phyloP scores from a whole-genome alignment of 140 eudicot species.

The Ambrosia hybrid region DNA sequence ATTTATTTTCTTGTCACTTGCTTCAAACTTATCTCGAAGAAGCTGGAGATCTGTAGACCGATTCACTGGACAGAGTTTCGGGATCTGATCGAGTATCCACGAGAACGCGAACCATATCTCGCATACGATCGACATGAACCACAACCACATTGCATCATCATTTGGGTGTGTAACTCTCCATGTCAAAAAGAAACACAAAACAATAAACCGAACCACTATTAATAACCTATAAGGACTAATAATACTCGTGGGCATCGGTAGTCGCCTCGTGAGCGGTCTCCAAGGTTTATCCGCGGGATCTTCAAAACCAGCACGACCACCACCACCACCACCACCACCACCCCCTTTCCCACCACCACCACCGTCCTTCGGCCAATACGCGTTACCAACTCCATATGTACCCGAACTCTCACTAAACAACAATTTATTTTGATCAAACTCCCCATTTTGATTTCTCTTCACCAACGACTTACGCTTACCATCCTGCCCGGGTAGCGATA shows the following conservation, averaged over 20 bases:
- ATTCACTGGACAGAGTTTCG: conserved; percentile 52
- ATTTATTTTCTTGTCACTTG: conserved; percentile 29
- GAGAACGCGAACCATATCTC: conserved; percentile 71
- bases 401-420: conserved; percentile 59
- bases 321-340: background rate
- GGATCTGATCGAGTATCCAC: conserved; percentile 70
- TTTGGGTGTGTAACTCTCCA: conserved; percentile 64
- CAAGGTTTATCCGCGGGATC: conserved; percentile 68
- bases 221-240: conserved; percentile 65
- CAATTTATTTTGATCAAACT: conserved; percentile 4
- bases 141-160: conserved; percentile 59
- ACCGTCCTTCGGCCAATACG: conserved; percentile 80
- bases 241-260: conserved; percentile 48
- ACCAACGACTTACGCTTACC: conserved; percentile 49
- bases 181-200: conserved; percentile 52
- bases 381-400: conserved; percentile 84
- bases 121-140: conserved; percentile 59
- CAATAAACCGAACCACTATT: conserved; percentile 50
- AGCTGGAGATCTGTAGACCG: conserved; percentile 45
- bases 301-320: conserved; percentile 27
- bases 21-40: conserved; percentile 51
- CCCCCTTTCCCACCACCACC: conserved; percentile 27
- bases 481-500: conserved; percentile 50
- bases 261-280: conserved; percentile 54
- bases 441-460: conserved; percentile 68